phyloP scores from a whole-genome alignment of 805 yeast genomes.

The Metschnikowia orientalis region DNA sequence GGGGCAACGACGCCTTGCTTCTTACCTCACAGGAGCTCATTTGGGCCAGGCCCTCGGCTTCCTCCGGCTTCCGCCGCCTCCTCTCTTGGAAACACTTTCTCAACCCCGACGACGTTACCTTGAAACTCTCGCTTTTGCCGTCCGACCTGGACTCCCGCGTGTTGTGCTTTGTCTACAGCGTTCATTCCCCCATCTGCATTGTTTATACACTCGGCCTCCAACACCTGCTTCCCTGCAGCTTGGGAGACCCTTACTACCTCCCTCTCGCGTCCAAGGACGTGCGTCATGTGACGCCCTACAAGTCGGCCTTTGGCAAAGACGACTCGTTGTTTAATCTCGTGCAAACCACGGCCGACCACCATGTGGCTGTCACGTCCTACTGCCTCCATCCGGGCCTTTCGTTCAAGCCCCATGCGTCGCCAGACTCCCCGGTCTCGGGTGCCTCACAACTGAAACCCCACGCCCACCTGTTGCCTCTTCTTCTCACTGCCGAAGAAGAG shows the following conservation, averaged over 20 bases:
- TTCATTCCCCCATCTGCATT: slow-evolving; percentile 26
- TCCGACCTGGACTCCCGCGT: slow-evolving; percentile 14
- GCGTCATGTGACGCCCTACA: slow-evolving; percentile 1
- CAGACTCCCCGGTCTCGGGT: too few species aligned
- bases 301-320: slow-evolving; percentile 3
- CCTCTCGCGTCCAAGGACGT: not conserved
- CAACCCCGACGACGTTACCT: slow-evolving; percentile 50
- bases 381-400: not conserved
- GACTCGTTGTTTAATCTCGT: slow-evolving; percentile 1
- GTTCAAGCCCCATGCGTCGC: not conserved
- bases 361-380: slow-evolving; percentile 1
- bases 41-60: slow-evolving; percentile 38
- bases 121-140: slow-evolving; percentile 28
- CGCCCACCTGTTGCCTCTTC: slow-evolving; percentile 1
- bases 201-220: slow-evolving; percentile 32
- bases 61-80: slow-evolving; percentile 37
- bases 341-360: not conserved
- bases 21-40: slow-evolving; percentile 66
- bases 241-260: slow-evolving; percentile 33
- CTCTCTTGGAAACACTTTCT: slow-evolving; percentile 74
- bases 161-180: slow-evolving; percentile 26
- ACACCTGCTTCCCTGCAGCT: slow-evolving; percentile 32
- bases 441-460: too few species aligned
- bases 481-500: slow-evolving; percentile 1
- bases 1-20: slow-evolving; percentile 39